These are phyloP conservation scores for Austroboletus eburneus DNA, from an alignment of 768 basidiomycete genomes.

Conservation along the genomic window DNA sequence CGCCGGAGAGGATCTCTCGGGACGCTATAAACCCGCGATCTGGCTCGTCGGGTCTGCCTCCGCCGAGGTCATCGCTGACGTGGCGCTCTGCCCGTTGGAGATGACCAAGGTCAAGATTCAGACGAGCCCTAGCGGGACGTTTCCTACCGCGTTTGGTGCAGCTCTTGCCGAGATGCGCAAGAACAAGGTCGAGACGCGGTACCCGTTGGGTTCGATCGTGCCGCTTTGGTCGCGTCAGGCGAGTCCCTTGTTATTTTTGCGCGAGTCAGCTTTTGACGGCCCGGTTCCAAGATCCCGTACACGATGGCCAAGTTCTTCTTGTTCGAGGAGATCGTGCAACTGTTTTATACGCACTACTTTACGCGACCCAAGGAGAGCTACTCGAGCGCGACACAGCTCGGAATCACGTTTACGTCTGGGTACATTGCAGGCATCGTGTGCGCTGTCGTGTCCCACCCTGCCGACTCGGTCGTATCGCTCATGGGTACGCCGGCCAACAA, in stretches of 20 bases:
- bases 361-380: slow-evolving; percentile 73
- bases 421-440: slow-evolving; percentile 95
- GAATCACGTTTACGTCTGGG: slow-evolving; percentile 86
- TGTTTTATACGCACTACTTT: slow-evolving; percentile 89
- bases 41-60: slow-evolving; percentile 94
- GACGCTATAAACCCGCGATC: slow-evolving; percentile 82
- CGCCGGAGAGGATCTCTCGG: slow-evolving; percentile 86
- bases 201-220: slow-evolving; percentile 80
- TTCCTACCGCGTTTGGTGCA: slow-evolving; percentile 71
- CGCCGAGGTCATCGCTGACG: slow-evolving; percentile 93
- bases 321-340: slow-evolving; percentile 82
- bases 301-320: slow-evolving; percentile 99
- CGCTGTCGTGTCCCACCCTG: slow-evolving; percentile 94
- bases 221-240: slow-evolving; percentile 90
- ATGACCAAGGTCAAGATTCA: slow-evolving; percentile 93
- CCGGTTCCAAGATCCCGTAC: slow-evolving; percentile 72
- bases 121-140: slow-evolving; percentile 68
- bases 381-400: slow-evolving; percentile 80
- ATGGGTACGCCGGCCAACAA: slow-evolving; percentile 88
- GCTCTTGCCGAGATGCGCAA: slow-evolving; percentile 68
- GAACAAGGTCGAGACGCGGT: slow-evolving; percentile 68
- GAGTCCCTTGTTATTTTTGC: slow-evolving; percentile 11
- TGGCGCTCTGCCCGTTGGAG: slow-evolving; percentile 93
- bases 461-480: slow-evolving; percentile 88
- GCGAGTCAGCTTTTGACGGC: not conserved